Conservation (phyloP, 2,329 filamentous ascomycete species). For the Calonectria pseudoturangicola region DNA sequence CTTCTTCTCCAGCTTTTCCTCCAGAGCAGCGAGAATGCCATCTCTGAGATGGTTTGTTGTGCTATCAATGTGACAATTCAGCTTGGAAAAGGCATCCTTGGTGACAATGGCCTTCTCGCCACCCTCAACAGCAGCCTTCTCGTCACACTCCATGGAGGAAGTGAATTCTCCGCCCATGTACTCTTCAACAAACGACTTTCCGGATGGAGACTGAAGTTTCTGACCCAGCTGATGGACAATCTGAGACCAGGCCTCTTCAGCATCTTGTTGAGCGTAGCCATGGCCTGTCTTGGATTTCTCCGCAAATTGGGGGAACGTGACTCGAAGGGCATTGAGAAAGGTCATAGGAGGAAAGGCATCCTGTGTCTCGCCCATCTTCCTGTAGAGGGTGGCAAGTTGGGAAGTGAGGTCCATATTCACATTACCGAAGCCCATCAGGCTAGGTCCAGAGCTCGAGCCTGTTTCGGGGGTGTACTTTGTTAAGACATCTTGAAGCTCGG, state of each 20-base stretch:
- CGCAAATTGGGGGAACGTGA: conserved; percentile 92
- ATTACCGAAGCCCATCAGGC: conserved; percentile 60
- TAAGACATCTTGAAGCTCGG: conserved; percentile 90
- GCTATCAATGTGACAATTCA: conserved; percentile 95
- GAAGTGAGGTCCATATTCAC: conserved; percentile 81
- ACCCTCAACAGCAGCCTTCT: conserved; percentile 82
- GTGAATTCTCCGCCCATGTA: conserved; percentile 91
- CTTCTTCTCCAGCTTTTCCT: conserved; percentile 93
- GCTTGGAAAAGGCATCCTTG: conserved; percentile 88
- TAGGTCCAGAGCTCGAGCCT: conserved; percentile 58
- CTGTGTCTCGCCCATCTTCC: conserved; percentile 91
- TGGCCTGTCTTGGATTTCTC: conserved; percentile 88
- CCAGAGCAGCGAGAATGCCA: conserved; percentile 87
- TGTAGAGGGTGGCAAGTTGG: conserved; percentile 88
- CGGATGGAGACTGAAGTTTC: conserved; percentile 76
- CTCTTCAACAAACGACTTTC: conserved; percentile 88
- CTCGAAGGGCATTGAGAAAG: conserved; percentile 88
- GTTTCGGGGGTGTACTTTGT: conserved; percentile 69
- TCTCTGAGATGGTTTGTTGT: conserved; percentile 93
- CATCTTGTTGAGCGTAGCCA: conserved; percentile 97
- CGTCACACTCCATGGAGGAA: conserved; percentile 87
- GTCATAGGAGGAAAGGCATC: conserved; percentile 88
- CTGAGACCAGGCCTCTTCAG: conserved; percentile 98
- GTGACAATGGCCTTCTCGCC: conserved; percentile 82
- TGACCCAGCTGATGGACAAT: conserved; percentile 89